Conservation (phyloP, 2,329 filamentous ascomycete genomes). For the Aspergillus tamarii region DNA sequence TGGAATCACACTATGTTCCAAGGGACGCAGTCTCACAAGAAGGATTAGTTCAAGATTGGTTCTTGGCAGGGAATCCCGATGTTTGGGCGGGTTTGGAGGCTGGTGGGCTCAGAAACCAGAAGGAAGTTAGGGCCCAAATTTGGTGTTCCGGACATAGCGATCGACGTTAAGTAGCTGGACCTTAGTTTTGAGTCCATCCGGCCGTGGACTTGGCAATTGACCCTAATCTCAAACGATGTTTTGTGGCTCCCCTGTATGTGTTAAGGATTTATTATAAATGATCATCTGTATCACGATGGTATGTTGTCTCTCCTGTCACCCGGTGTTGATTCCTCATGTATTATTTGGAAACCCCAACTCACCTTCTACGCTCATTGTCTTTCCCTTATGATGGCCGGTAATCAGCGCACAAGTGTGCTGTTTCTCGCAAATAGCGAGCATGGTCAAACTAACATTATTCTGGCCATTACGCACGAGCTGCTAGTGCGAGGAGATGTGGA, state of each 20-base stretch:
- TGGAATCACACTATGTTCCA: background rate
- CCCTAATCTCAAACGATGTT: background rate
- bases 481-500: constrained; percentile 40
- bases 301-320: background rate
- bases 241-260: background rate
- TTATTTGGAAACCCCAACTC: background rate
- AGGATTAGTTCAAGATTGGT: background rate
- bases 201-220: background rate
- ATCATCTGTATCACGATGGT: background rate
- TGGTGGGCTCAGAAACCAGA: background rate
- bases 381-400: constrained; percentile 16
- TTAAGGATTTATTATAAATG: background rate
- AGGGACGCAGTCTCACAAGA: background rate
- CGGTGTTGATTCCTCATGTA: background rate
- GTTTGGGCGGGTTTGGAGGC: background rate
- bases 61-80: background rate
- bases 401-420: constrained; percentile 33
- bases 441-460: constrained; percentile 52
- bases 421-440: constrained; percentile 52
- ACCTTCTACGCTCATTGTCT: background rate
- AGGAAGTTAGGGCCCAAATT: background rate
- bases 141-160: background rate
- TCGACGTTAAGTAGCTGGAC: background rate
- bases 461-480: constrained; percentile 49
- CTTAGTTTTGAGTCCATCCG: background rate